Percentiles rank a stretch among this genome's conserved stretches.
Evolutionary conservation across 495 filamentous ascomycete genomes (phyloP).

Genomic region (Penicillium canariense): DNA sequence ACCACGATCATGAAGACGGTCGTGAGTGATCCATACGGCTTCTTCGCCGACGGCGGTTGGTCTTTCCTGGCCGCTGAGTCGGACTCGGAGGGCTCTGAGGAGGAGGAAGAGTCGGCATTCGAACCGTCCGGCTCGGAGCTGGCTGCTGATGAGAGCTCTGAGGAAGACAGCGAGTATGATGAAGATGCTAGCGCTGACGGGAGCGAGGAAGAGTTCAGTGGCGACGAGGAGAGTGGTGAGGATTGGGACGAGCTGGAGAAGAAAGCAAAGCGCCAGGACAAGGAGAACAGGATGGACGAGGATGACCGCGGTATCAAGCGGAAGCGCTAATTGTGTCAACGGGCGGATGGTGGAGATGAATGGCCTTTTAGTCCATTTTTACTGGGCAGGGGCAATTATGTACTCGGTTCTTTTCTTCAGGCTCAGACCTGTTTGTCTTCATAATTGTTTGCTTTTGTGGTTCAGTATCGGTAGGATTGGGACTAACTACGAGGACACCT

Average conservation of each 20-base stretch:
- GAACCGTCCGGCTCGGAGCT: constrained; percentile 84
- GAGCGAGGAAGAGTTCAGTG: constrained; percentile 67
- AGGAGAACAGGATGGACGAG: constrained; percentile 68
- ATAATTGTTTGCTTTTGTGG: background rate
- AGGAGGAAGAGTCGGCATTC: constrained; percentile 87
- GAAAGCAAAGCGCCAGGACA: constrained; percentile 86
- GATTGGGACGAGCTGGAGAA: constrained; percentile 91
- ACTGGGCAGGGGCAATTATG: background rate
- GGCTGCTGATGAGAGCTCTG: constrained; percentile 74
- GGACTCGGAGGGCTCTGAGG: constrained; percentile 78
- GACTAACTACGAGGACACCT: background rate
- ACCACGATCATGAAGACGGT: constrained; percentile 99
- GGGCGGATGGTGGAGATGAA: background rate
- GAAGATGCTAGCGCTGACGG: constrained; percentile 81
- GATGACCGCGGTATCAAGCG: constrained; percentile 63
- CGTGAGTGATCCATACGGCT: constrained; percentile 84
- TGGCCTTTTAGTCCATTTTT: background rate
- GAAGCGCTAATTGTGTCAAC: constrained; percentile 40
- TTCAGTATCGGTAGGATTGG: background rate
- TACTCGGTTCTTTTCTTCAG: background rate
- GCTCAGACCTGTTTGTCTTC: background rate
- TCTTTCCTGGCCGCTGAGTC: constrained; percentile 84
- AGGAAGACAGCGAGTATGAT: constrained; percentile 90
- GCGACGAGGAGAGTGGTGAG: constrained; percentile 79
- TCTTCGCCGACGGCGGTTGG: constrained; percentile 96